Base-by-base conservation (phyloP, 768 basidiomycete genomes). In the Sistotremastrum suecicum region DNA sequence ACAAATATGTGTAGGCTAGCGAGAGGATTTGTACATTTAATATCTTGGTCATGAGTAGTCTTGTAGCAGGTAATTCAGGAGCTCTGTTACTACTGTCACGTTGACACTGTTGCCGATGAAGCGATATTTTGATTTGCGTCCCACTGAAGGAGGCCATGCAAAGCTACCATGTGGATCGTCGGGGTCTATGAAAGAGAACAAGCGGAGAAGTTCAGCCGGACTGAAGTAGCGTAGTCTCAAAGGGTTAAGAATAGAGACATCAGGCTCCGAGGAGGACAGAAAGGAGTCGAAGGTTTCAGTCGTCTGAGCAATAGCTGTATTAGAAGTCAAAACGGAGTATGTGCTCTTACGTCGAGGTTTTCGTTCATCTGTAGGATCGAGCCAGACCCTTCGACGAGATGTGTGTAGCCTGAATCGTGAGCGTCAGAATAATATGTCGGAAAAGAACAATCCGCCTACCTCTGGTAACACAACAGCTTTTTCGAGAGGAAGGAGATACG, bases 101-200 rank as follows among this genome's bases (percentile, higher is more conserved):
- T 88, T 88, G 5, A 88, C 76, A 47, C 84, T 86, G 58, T 88
- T 89, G 11, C 86, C 86, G 45, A 88, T 79, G 31, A 87, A 64
- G 41, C 75, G 71, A 51, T 88, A 87, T 56, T 76, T 79, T 7
- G 80, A 75, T 60, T 83, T 86, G 1, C 56, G 69, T 3, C 81
- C 76, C 7, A 83, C 60, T 2, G 57, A 57, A 5, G 58, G 52
- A 3, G 84, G 83, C 83, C 84, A 89, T n/a, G 58, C 46, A 53
- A 86, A 82, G 7, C 42, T 12, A 32, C 37, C 37, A 11, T 42
- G 5, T 30, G 38, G 43, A 11, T 41, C 44, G 6, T 48, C 3
- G 46, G 45, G 28, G 44, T 29, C 34, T 6, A 68, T 64, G 49
- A 87, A 80, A 45, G 69, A 66, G 55, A 83, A 83, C 7, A 87